Base-by-base conservation (phyloP, 768 basidiomycete genomes). In the Obba rivulosa region DNA sequence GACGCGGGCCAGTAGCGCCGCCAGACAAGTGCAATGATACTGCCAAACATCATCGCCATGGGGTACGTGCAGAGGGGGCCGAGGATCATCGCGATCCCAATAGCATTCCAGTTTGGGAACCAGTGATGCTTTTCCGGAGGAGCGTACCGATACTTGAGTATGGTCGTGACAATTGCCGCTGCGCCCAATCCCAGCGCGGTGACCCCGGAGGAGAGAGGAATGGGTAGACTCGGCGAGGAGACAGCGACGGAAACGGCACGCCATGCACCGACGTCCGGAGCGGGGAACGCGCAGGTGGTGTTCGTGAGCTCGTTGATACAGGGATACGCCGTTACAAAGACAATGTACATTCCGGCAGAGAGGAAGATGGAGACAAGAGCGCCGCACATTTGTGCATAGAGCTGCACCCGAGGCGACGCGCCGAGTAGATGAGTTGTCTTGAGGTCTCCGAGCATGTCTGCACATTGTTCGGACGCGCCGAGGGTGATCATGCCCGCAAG, bases 361-460 rank as follows among this genome's bases (percentile, higher is more conserved):
- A 59, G 53, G 57, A 58, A 61, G 46, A 61, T 54, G 38, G 59
- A 61, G 17, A 61, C 59, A 34, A 61, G 53, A 5, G 59, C 59
- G 48, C 59, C 59, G 41, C 17, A 44, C 48, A 51, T 55, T 38
- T 61, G 59, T 8, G 57, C 53, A 52, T 61, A 61, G 18, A 61
- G 54, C 54, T 58, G 59, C 1, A 56, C 57, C 20, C 59, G 59
- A 13, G 59, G 59, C 3, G 59, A 52, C 2, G 57, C 59, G 10
- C 57, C 53, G 35, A 61, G 53, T 3, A 59, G 49, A 41, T 61
- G 59, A 0, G 59, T 58, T 3, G 58, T 57, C 38, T 59, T 59
- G 34, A 59, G 49, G 34, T 59, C 58, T 11, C 54, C 56, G 37
- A 57, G 49, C 57, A 57, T 57, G 50, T 58, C 57, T 5, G 57